Evolutionary conservation across 2,329 filamentous ascomycete species (phyloP), one percentile per base, ranked within the genome.

Genomic region (Trichoderma afroharzianum): DNA sequence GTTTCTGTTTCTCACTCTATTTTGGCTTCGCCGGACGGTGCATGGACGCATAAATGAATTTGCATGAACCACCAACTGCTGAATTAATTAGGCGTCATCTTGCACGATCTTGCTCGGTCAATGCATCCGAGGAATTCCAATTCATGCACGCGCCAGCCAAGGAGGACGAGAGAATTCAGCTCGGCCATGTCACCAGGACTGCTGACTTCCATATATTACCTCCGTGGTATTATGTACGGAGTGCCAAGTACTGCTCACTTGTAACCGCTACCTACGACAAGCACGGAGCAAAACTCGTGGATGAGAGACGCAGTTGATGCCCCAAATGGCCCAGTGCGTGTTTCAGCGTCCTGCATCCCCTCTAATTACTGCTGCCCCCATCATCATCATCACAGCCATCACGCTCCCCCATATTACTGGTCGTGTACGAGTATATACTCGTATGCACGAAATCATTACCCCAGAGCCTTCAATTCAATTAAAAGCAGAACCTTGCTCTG

Each of bases 311-410:
- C 50, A 24, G 39, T 12, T 57, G 55, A 43, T 59, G 21, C 11
- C 53, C 64, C 55, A 24, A 33, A 68, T 21, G 53, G 64, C 33
- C 64, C 64, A 68, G 64, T 68, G 64, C 53, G 36, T 59, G 64
- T 68, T 68, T 68, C 64, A 68, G 64, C 64, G n/a, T 59, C 6
- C 53, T 59, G 64, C 50, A 47, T 59, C 64, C 33, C 64, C 64
- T 68, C 53, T 26, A 58, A 68, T 68, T 59, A 43, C 32, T 68
- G 33, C 33, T 68, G 36, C 36, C 36, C 36, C 36, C 36, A n/a
- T n/a, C 26, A 39, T 39, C 61, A 63, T 63, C 39, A 63, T 12
- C 57, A 61, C n/a, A 39, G 15, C 28, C 28, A 43, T 63, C 62
- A 30, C 53, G 12, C 26, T 57, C 39, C 15, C 15, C 39, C 18